Evolutionary conservation across 805 yeast species (phyloP).

Genomic region (Pichia exigua): DNA sequence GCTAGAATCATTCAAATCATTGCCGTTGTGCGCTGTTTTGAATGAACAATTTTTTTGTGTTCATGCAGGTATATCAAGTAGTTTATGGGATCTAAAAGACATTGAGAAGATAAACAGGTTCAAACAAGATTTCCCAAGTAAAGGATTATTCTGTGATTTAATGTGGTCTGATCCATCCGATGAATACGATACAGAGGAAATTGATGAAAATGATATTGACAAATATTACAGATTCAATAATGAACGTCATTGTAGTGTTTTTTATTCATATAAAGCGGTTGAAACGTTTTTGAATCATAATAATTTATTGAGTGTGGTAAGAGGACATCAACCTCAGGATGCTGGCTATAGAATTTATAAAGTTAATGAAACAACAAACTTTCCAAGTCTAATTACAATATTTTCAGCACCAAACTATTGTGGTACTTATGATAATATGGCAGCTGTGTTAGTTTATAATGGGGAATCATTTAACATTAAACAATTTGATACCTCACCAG

Average conservation of each 20-base stretch:
- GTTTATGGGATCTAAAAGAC: slow-evolving; percentile 62
- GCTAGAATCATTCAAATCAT: slow-evolving; percentile 69
- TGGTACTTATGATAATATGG: slow-evolving; percentile 89
- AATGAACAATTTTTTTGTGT: slow-evolving; percentile 91
- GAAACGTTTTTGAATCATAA: slow-evolving; percentile 73
- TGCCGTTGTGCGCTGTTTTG: slow-evolving; percentile 91
- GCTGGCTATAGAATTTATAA: slow-evolving; percentile 94
- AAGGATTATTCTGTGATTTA: slow-evolving; percentile 89
- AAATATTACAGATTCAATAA: slow-evolving; percentile 56
- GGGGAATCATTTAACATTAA: slow-evolving; percentile 90
- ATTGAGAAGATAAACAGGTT: slow-evolving; percentile 66
- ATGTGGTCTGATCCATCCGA: slow-evolving; percentile 95
- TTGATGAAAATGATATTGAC: slow-evolving; percentile 10
- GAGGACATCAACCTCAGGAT: slow-evolving; percentile 98
- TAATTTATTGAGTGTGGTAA: slow-evolving; percentile 68
- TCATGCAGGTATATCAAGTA: slow-evolving; percentile 94
- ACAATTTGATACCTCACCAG: slow-evolving; percentile 87
- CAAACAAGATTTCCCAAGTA: slow-evolving; percentile 78
- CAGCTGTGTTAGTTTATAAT: slow-evolving; percentile 91
- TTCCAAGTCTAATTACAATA: slow-evolving; percentile 83
- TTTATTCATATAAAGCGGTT: slow-evolving; percentile 76
- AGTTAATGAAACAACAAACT: slow-evolving; percentile 73
- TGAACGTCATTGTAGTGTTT: slow-evolving; percentile 85
- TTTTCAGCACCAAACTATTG: slow-evolving; percentile 94
- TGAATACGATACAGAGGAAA: slow-evolving; percentile 60